A percentile compares a stretch with the other conserved stretches of the same genome.
These are phyloP conservation scores for Fraxinus sp. DNA, from an alignment of 305 asterid species.

Conservation along the genomic window DNA sequence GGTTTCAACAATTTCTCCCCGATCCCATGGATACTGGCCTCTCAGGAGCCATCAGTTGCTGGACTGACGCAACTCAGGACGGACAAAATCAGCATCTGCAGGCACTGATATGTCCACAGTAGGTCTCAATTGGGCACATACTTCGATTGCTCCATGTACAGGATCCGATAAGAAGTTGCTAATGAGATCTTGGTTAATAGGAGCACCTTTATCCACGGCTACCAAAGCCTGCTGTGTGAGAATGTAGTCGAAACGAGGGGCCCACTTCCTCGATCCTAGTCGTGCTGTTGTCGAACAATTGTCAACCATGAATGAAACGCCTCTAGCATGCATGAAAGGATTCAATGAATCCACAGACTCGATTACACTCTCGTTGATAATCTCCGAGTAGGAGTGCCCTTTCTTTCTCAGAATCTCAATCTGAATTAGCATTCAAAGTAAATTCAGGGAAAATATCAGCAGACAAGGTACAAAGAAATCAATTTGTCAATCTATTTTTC, in stretches of 20 bases:
- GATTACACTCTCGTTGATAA: slow-evolving; percentile 85
- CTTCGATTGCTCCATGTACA: slow-evolving; percentile 77
- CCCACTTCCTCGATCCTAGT: slow-evolving; percentile 92
- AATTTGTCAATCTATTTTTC: background rate
- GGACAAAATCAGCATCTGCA: slow-evolving; percentile 87
- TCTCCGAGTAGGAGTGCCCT: slow-evolving; percentile 94
- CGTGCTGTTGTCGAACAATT: slow-evolving; percentile 96
- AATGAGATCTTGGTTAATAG: slow-evolving; percentile 77
- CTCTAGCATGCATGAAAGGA: slow-evolving; percentile 96
- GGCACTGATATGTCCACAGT: slow-evolving; percentile 93
- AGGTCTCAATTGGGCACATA: slow-evolving; percentile 89
- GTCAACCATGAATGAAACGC: slow-evolving; percentile 97
- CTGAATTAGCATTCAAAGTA: slow-evolving; percentile 34
- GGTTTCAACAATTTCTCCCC: background rate
- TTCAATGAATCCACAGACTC: slow-evolving; percentile 94
- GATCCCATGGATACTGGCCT: background rate
- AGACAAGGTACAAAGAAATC: background rate
- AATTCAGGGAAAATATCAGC: background rate
- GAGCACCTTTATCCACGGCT: slow-evolving; percentile 58
- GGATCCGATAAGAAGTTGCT: slow-evolving; percentile 87
- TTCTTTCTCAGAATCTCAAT: slow-evolving; percentile 91
- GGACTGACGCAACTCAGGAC: slow-evolving; percentile 76
- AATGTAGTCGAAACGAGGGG: slow-evolving; percentile 84
- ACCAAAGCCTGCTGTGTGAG: slow-evolving; percentile 93
- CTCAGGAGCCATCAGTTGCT: slow-evolving; percentile 34